Percentiles rank a stretch among this genome's conserved stretches.
Conservation (phyloP, 106 monocot species). For the Agapanthus africanus region DNA sequence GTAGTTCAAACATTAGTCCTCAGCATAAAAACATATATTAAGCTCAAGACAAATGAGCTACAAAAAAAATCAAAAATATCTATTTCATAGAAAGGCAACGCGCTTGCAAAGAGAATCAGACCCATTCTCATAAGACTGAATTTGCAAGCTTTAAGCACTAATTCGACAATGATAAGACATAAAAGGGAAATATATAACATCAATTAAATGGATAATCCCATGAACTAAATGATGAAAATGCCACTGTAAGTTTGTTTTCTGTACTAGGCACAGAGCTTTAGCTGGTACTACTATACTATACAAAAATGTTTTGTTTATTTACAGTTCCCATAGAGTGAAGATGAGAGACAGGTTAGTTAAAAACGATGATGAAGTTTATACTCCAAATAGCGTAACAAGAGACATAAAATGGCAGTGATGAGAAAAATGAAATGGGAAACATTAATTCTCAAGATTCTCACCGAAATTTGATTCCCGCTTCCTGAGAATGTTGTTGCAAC, state of each 20-base stretch:
- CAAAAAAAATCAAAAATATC: background rate
- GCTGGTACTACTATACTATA: background rate
- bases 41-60: too few relatives aligned
- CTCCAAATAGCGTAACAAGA: too few relatives aligned
- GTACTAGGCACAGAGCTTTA: background rate
- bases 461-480: slow-evolving; percentile 41
- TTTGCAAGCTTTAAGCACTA: background rate
- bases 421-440: background rate
- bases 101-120: background rate
- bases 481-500: slow-evolving; percentile 24
- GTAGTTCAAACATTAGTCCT: slow-evolving; percentile 32
- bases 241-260: background rate
- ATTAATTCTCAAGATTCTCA: slow-evolving; percentile 23
- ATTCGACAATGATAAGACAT: background rate
- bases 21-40: slow-evolving; percentile 21
- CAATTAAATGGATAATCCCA: slow-evolving; percentile 6
- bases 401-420: too few relatives aligned
- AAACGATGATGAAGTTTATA: too few relatives aligned
- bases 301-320: background rate
- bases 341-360: too few relatives aligned
- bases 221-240: background rate
- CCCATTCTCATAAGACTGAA: background rate
- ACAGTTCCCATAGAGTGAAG: too few relatives aligned
- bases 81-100: background rate
- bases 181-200: background rate